These are phyloP conservation scores for Dictyophora rubrovolvata DNA, from an alignment of 768 basidiomycete genomes.

Conservation along the genomic window DNA sequence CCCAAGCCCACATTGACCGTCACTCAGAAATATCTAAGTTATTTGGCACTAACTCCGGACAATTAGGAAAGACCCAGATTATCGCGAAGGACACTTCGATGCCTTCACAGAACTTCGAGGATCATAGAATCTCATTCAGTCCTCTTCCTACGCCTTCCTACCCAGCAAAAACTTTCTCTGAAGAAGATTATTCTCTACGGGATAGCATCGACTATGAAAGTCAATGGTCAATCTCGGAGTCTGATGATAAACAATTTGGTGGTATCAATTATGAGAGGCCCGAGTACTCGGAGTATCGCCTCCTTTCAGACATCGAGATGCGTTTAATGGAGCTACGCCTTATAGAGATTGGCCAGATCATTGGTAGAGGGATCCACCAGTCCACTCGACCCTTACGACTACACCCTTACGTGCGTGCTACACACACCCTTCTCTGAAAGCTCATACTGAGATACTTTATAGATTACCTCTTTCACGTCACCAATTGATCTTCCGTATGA, in stretches of 20 bases:
- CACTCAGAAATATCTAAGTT: neutral
- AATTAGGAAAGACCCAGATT: neutral
- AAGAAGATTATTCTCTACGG: neutral
- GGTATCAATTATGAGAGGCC: neutral
- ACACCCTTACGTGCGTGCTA: constrained; percentile 5
- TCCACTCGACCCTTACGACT: neutral
- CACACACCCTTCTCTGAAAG: neutral
- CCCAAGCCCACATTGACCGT: neutral
- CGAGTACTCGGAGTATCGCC: neutral
- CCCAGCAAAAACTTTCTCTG: neutral
- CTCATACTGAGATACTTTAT: neutral
- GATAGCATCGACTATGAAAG: neutral
- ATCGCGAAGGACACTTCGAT: neutral
- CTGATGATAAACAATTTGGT: neutral
- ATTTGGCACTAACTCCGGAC: neutral
- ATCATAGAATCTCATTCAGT: neutral
- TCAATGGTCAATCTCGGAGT: neutral
- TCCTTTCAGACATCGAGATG: neutral
- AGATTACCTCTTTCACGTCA: constrained; percentile 6
- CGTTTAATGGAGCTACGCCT: neutral
- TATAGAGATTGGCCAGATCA: neutral
- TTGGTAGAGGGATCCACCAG: neutral
- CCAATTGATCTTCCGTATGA: constrained; percentile 5
- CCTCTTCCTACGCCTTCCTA: neutral
- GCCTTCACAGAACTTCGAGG: neutral